Evolutionary conservation across 2,329 filamentous ascomycete genomes (phyloP), one percentile per base, ranked within the genome.

Genomic region (Eutypella sp.): DNA sequence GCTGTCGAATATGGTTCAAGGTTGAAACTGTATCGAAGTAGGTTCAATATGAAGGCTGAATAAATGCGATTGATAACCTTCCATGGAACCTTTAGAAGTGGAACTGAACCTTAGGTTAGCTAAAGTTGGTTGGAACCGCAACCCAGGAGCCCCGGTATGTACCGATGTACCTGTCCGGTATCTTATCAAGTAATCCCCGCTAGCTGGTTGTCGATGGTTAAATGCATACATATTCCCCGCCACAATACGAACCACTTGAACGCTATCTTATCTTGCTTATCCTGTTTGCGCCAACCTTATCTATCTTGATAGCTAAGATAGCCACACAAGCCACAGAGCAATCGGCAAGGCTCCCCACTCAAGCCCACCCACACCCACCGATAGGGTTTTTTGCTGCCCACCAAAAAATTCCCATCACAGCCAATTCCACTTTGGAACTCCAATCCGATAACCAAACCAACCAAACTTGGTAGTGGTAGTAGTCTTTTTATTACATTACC

Each of bases 331-430:
- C 40, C 40, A 27, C 40, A 31, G 13, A 1, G n/a, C 27, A 29
- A 29, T 41, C 24, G 27, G 16, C 22, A 27, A 39, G 43, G 25
- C 37, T 34, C 23, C 20, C 36, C 20, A 39, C 20, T 22, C 22
- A 27, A 39, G 43, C 37, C 37, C 33, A n/a, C 20, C 36, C 20
- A 39, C 20, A 19, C n/a, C n/a, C n/a, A n/a, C n/a, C n/a, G 36
- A 29, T 37, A 44, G 43, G 43, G 25, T 40, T 45, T 45, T 41
- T 11, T 10, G 40, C n/a, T 27, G 34, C 43, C 38, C 43, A 45
- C 43, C 43, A 45, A 45, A 45, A 45, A 31, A 23, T 31, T 29
- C 18, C 22, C n/a, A 27, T n/a, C 27, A 41, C 15, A 24, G 40
- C 9, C 40, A 22, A 29, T 27, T 41, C 24, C 23, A 45, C 33